phyloP scores from a whole-genome alignment of 495 filamentous ascomycete species.

The Hyphodiscus hymeniophilus region DNA sequence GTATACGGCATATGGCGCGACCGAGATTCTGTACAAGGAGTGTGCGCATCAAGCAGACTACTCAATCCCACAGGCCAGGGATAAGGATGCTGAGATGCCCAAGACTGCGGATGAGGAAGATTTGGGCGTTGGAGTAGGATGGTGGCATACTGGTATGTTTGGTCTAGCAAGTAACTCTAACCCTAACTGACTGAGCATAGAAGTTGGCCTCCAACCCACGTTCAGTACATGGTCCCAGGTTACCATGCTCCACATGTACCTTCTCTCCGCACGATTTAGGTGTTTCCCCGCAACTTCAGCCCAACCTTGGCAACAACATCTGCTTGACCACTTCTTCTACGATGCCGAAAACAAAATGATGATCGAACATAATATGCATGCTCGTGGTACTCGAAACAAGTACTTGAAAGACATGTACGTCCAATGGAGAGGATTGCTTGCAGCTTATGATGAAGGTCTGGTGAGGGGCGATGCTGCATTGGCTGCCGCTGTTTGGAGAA shows the following conservation, averaged over 20 bases:
- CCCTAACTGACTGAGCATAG: conserved; percentile 1
- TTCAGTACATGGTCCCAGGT: conserved; percentile 96
- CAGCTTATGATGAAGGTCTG: conserved; percentile 83
- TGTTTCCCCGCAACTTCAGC: conserved; percentile 54
- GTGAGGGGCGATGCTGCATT: conserved; percentile 77
- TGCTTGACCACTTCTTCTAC: conserved; percentile 90
- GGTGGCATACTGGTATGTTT: conserved; percentile 75
- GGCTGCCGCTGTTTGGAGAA: conserved; percentile 86
- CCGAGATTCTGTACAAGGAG: conserved; percentile 68
- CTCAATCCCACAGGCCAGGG: conserved; percentile 47
- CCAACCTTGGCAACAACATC: conserved; percentile 61
- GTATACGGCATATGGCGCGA: conserved; percentile 70
- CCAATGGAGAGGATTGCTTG: conserved; percentile 79
- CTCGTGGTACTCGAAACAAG: conserved; percentile 59
- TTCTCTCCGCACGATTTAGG: conserved; percentile 80
- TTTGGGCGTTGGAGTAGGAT: conserved; percentile 62
- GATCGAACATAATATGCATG: conserved; percentile 54
- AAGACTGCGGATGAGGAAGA: conserved; percentile 67
- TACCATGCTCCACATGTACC: conserved; percentile 92
- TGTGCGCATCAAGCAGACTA: conserved; percentile 74
- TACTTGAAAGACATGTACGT: conserved; percentile 89
- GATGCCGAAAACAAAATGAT: conserved; percentile 83
- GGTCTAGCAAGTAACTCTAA: neutral
- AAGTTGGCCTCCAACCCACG: conserved; percentile 56
- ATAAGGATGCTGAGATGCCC: conserved; percentile 47